Evolutionary conservation across 306 rosid genomes (phyloP).

Genomic region (Rosa lucieae): DNA sequence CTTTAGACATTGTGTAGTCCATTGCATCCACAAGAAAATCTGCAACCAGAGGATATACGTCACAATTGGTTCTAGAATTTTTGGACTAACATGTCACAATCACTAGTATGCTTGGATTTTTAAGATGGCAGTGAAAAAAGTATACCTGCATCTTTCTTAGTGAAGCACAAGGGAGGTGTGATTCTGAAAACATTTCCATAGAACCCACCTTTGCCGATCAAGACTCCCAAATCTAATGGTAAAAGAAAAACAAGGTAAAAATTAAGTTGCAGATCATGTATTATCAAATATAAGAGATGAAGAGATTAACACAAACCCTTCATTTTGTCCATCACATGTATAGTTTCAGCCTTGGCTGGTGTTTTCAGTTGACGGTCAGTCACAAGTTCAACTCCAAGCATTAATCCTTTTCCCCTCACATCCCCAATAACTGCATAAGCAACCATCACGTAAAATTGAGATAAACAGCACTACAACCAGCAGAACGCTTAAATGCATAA

Average conservation of each 20-base stretch:
- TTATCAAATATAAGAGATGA: not conserved
- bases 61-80: not conserved
- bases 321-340: constrained; percentile 72
- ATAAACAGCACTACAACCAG: not conserved
- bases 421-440: constrained; percentile 68
- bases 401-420: constrained; percentile 83
- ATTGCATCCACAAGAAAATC: constrained; percentile 79
- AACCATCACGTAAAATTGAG: constrained; percentile 4
- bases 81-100: not conserved
- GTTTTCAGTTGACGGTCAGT: constrained; percentile 70
- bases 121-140: not conserved
- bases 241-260: not conserved
- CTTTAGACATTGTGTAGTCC: constrained; percentile 67
- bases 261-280: not conserved
- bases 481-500: not conserved
- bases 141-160: constrained; percentile 86
- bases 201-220: constrained; percentile 85
- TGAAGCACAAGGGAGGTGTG: constrained; percentile 92
- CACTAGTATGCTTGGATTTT: not conserved
- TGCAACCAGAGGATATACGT: constrained; percentile 34
- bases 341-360: constrained; percentile 78
- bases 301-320: constrained; percentile 51
- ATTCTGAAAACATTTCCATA: constrained; percentile 89
- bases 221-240: constrained; percentile 68
- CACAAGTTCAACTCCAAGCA: constrained; percentile 94